These are phyloP conservation scores for Colletotrichum destructivum DNA, from an alignment of 2,329 filamentous ascomycete genomes.

Conservation along the genomic window DNA sequence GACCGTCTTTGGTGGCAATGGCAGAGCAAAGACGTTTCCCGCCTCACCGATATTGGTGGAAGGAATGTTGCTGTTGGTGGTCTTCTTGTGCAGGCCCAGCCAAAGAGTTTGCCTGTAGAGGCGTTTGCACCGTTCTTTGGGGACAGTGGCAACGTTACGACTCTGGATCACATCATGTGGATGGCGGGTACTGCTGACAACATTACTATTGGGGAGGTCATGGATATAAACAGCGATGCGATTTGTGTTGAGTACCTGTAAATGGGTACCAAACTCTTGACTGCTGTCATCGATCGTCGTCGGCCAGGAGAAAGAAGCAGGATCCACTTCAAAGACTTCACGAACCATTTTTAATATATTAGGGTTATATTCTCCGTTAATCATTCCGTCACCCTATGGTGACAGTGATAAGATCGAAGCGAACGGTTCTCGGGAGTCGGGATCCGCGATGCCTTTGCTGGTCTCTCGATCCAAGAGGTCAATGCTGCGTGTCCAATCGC, in stretches of 20 bases:
- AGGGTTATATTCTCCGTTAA: no score
- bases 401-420: no score
- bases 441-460: no score
- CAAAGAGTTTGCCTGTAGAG: background rate
- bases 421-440: no score
- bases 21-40: conserved; percentile 31
- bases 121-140: conserved; percentile 30
- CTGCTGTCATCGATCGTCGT: no score
- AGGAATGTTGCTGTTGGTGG: conserved; percentile 16
- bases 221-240: conserved; percentile 47
- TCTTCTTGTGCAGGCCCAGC: background rate
- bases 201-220: conserved; percentile 47
- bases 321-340: no score
- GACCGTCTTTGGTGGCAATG: conserved; percentile 39
- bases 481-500: conserved; percentile 10
- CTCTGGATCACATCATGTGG: conserved; percentile 47
- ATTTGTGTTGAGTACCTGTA: conserved; percentile 49
- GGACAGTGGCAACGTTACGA: conserved; percentile 44
- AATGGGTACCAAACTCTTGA: background rate
- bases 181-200: conserved; percentile 48
- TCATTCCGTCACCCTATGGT: no score
- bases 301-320: background rate
- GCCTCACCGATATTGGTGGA: conserved; percentile 27
- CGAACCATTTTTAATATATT: no score
- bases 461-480: no score